Percentiles rank a stretch among this genome's conserved stretches.
Conservation (phyloP, 208 protist genomes). For the Leishmania aethiopica region DNA sequence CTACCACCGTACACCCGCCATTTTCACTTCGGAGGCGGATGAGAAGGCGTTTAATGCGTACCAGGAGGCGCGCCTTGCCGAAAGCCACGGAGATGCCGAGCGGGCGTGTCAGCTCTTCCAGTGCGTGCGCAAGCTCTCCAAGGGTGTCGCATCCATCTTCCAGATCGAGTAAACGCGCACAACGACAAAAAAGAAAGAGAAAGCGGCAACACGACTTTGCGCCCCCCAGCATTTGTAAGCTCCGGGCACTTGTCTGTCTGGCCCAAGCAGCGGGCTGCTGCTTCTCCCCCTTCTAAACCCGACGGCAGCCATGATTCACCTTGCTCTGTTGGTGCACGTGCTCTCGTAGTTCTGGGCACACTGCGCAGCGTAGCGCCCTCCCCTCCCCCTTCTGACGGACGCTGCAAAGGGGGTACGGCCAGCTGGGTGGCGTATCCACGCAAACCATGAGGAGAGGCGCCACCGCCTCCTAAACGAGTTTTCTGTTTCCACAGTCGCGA, state of each 20-base stretch:
- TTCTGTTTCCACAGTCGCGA: not conserved
- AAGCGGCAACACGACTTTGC: not conserved
- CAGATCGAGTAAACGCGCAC: conserved; percentile 53
- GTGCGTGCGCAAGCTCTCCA: conserved; percentile 67
- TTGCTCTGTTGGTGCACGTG: not conserved
- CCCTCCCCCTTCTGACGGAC: not conserved
- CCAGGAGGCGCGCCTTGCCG: conserved; percentile 70
- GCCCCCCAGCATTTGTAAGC: not conserved
- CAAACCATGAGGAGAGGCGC: not conserved
- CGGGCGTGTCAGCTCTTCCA: conserved; percentile 78
- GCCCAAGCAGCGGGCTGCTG: not conserved
- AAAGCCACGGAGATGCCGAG: conserved; percentile 74
- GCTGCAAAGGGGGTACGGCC: not conserved
- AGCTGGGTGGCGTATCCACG: not conserved
- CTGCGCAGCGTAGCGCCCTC: not conserved
- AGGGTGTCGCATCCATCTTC: conserved; percentile 78
- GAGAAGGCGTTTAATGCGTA: conserved; percentile 73
- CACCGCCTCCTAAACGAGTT: not conserved
- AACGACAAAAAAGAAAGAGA: not conserved
- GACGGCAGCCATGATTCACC: not conserved
- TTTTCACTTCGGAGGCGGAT: conserved; percentile 67
- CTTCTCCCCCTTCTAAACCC: not conserved
- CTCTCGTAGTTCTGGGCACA: not conserved
- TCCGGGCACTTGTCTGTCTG: not conserved
- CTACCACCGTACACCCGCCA: conserved; percentile 76